Evolutionary conservation across 129 eudicot genomes (phyloP).

Genomic region (Arctium lappa): DNA sequence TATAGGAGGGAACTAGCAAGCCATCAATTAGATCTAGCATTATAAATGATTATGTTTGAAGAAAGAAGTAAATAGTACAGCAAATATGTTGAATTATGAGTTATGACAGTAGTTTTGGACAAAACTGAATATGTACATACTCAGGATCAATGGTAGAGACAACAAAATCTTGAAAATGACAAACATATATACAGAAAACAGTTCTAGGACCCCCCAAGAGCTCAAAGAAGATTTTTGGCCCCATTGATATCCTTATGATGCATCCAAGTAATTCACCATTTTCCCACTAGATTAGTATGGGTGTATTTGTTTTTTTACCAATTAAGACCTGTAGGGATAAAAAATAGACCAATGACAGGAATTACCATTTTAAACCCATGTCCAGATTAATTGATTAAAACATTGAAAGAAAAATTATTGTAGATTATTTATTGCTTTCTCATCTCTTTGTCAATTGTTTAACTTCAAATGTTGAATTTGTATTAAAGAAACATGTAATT

Average conservation of each 20-base stretch:
- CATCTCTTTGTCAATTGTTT: background rate
- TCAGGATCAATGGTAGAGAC: background rate
- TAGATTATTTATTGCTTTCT: background rate
- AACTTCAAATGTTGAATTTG: background rate
- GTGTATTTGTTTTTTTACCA: background rate
- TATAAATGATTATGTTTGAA: background rate
- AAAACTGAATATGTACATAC: background rate
- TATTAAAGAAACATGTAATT: background rate
- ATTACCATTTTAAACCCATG: background rate
- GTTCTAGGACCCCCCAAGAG: background rate
- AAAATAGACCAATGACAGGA: background rate
- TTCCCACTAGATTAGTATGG: background rate
- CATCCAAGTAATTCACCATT: background rate
- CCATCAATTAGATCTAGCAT: background rate
- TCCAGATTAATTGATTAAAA: background rate
- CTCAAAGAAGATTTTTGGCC: background rate
- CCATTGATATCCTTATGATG: constrained; percentile 3
- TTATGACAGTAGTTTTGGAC: background rate
- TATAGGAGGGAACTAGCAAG: constrained; percentile 1
- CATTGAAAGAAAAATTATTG: background rate
- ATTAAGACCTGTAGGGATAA: background rate
- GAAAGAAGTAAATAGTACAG: background rate
- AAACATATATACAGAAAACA: background rate
- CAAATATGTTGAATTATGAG: background rate
- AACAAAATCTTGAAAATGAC: background rate